Percentiles rank a stretch among this genome's conserved stretches.
Evolutionary conservation across 1,139 yeast species (phyloP).

Genomic region (Pichia sp.): DNA sequence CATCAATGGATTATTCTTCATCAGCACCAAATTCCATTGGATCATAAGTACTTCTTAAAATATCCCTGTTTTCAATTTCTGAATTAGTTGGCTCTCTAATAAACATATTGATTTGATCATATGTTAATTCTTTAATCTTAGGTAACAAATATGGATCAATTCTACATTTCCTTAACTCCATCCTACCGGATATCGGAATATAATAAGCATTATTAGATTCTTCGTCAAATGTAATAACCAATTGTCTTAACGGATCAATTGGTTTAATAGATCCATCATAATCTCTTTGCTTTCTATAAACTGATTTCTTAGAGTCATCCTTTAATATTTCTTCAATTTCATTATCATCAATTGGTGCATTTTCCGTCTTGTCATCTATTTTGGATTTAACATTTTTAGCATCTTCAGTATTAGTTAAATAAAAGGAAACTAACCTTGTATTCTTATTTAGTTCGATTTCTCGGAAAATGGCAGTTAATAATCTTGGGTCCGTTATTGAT

Average conservation of each 20-base stretch:
- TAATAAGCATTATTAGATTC: slow-evolving; percentile 56
- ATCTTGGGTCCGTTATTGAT: slow-evolving; percentile 36
- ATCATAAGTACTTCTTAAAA: slow-evolving; percentile 60
- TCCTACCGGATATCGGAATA: slow-evolving; percentile 70
- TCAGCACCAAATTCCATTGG: slow-evolving; percentile 62
- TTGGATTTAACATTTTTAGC: slow-evolving; percentile 36
- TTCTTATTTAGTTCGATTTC: slow-evolving; percentile 70
- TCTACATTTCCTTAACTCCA: slow-evolving; percentile 80
- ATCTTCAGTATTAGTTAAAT: slow-evolving; percentile 44
- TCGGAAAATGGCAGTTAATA: slow-evolving; percentile 63
- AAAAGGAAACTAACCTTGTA: slow-evolving; percentile 73
- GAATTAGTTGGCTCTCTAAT: slow-evolving; percentile 68
- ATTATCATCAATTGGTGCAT: slow-evolving; percentile 37
- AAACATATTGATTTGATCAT: slow-evolving; percentile 47
- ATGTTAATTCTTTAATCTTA: slow-evolving; percentile 34
- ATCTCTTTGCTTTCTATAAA: slow-evolving; percentile 64
- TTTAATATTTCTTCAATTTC: slow-evolving; percentile 28
- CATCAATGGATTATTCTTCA: slow-evolving; percentile 21
- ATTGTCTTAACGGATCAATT: slow-evolving; percentile 48
- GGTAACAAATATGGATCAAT: slow-evolving; percentile 43
- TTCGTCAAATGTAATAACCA: slow-evolving; percentile 47
- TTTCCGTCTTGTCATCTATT: slow-evolving; percentile 38
- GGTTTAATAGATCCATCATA: slow-evolving; percentile 66
- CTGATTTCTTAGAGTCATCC: slow-evolving; percentile 41
- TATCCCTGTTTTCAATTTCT: slow-evolving; percentile 65